Percentiles rank a stretch among this genome's conserved stretches.
Evolutionary conservation across 352 stramenopile genomes (phyloP).

Genomic region (Globisporangium alternatum): DNA sequence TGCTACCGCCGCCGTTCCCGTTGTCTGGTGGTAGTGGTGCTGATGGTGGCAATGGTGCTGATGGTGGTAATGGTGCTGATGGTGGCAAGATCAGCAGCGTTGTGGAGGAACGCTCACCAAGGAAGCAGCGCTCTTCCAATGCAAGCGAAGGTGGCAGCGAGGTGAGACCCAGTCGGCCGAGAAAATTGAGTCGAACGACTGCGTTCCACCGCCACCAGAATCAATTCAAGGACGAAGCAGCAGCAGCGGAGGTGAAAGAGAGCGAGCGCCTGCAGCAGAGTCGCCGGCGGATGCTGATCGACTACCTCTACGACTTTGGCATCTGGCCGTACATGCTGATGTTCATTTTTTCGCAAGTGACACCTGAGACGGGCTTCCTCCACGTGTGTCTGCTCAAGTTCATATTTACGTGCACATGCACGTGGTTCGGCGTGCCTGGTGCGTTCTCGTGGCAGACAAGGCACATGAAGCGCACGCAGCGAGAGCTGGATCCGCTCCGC

Average conservation of each 20-base stretch:
- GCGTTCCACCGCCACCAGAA: constrained; percentile 13
- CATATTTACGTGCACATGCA: constrained; percentile 64
- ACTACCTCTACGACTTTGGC: constrained; percentile 68
- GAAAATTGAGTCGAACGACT: constrained; percentile 8
- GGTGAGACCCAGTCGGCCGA: not conserved
- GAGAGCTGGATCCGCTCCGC: constrained; percentile 44
- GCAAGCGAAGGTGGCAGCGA: constrained; percentile 10
- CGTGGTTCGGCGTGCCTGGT: constrained; percentile 59
- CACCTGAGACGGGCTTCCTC: constrained; percentile 34
- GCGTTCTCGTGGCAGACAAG: constrained; percentile 56
- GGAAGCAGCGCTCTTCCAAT: not conserved
- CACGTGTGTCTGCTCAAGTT: constrained; percentile 62
- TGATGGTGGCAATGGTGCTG: not conserved
- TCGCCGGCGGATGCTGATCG: constrained; percentile 26
- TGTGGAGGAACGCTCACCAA: not conserved
- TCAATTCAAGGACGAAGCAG: not conserved
- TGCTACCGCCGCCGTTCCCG: constrained; percentile 30
- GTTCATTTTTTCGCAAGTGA: constrained; percentile 49
- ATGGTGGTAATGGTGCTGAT: not conserved
- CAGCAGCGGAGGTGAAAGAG: constrained; percentile 8
- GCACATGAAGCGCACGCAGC: constrained; percentile 39
- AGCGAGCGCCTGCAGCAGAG: constrained; percentile 1
- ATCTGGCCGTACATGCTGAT: constrained; percentile 75
- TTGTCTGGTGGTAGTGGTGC: constrained; percentile 12
- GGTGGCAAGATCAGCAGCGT: not conserved